These are phyloP conservation scores for Abortiporus biennis DNA, from an alignment of 1,284 basidiomycete species.

Conservation along the genomic window DNA sequence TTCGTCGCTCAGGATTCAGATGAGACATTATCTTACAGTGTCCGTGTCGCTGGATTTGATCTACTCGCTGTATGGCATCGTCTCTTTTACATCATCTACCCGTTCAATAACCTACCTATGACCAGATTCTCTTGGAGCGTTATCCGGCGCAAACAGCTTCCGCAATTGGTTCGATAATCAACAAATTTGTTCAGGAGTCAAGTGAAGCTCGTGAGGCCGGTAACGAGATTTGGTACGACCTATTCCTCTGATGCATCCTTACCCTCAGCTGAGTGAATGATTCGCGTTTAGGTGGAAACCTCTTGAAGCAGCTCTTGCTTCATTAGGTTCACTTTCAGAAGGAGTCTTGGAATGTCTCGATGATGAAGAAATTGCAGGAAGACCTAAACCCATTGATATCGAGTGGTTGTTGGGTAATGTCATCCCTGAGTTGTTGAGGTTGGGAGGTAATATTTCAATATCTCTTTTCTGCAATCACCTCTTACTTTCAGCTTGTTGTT, in stretches of 20 bases:
- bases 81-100: background rate
- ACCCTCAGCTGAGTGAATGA: slow-evolving; percentile 2
- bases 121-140: slow-evolving; percentile 69
- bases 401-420: slow-evolving; percentile 71
- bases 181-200: slow-evolving; percentile 49
- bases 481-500: background rate
- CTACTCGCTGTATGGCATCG: slow-evolving; percentile 59
- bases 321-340: slow-evolving; percentile 81
- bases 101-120: slow-evolving; percentile 7
- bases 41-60: slow-evolving; percentile 83
- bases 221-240: slow-evolving; percentile 44
- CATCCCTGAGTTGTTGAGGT: slow-evolving; percentile 70
- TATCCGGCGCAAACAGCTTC: slow-evolving; percentile 49
- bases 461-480: background rate
- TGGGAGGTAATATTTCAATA: slow-evolving; percentile 45
- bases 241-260: too few relatives aligned
- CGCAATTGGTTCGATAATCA: slow-evolving; percentile 56
- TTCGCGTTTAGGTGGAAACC: slow-evolving; percentile 71
- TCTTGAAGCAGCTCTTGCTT: slow-evolving; percentile 79
- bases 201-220: slow-evolving; percentile 48
- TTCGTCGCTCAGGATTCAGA: slow-evolving; percentile 96
- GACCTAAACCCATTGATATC: slow-evolving; percentile 69
- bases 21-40: slow-evolving; percentile 76
- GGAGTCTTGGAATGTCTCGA: slow-evolving; percentile 73
- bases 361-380: slow-evolving; percentile 61